Percentiles rank a stretch among this genome's conserved stretches.
Evolutionary conservation across 164 flowering plant species (phyloP).

Genomic region (Nelumbo lutea): DNA sequence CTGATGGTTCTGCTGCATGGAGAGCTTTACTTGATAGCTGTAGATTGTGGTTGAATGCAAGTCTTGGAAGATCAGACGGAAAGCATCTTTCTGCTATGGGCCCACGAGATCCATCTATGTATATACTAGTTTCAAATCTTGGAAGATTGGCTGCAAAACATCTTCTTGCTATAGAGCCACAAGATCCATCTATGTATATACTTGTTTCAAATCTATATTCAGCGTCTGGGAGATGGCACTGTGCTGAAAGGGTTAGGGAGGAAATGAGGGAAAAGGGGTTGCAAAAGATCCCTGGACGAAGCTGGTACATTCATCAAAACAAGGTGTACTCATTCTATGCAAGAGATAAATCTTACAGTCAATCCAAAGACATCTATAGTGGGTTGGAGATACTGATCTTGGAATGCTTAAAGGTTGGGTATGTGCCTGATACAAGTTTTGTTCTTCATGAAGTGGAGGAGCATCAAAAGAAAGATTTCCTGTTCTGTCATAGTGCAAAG

Average conservation of each 20-base stretch:
- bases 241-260: slow-evolving; percentile 57
- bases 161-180: slow-evolving; percentile 57
- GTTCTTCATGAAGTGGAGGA: slow-evolving; percentile 95
- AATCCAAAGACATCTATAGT: slow-evolving; percentile 63
- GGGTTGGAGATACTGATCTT: slow-evolving; percentile 64
- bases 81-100: slow-evolving; percentile 53
- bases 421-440: slow-evolving; percentile 82
- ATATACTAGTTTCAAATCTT: slow-evolving; percentile 65
- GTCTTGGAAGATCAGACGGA: slow-evolving; percentile 52
- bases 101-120: slow-evolving; percentile 69
- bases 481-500: slow-evolving; percentile 83
- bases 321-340: slow-evolving; percentile 63
- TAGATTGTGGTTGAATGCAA: slow-evolving; percentile 41
- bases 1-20: slow-evolving; percentile 60
- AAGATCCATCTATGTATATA: slow-evolving; percentile 61
- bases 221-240: slow-evolving; percentile 90
- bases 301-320: slow-evolving; percentile 68
- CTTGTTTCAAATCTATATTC: slow-evolving; percentile 78
- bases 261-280: slow-evolving; percentile 71
- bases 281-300: slow-evolving; percentile 60
- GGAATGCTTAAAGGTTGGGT: slow-evolving; percentile 79
- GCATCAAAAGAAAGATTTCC: slow-evolving; percentile 72
- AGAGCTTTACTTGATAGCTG: slow-evolving; percentile 80
- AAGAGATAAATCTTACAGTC: slow-evolving; percentile 71
- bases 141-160: slow-evolving; percentile 50